Evolutionary conservation across 805 yeast genomes (phyloP).

Genomic region (Wickerhamiella azymoides): DNA sequence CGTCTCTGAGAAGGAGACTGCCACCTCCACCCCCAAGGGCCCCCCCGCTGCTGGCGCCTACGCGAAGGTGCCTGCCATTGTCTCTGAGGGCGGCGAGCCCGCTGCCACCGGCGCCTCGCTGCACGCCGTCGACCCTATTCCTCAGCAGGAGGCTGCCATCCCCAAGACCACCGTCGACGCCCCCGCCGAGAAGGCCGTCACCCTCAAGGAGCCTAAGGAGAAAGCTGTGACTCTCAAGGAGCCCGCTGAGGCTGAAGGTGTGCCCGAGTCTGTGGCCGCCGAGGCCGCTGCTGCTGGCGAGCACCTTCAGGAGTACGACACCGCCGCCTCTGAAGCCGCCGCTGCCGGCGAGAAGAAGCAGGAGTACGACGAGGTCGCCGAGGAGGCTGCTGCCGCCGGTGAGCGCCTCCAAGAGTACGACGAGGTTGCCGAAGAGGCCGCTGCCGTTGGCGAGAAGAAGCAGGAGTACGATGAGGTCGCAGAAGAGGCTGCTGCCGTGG

Average conservation of each 20-base stretch:
- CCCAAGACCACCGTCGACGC: constrained; percentile 1
- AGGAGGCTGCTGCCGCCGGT: constrained; percentile 1
- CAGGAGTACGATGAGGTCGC: constrained; percentile 12
- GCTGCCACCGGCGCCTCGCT: constrained; percentile 4
- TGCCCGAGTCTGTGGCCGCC: constrained; percentile 7
- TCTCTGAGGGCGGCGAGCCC: constrained; percentile 10
- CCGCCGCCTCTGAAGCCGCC: constrained; percentile 6
- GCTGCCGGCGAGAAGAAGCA: constrained; percentile 1
- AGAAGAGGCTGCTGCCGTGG: constrained; percentile 12
- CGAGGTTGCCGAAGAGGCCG: constrained; percentile 15
- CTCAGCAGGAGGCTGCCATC: neutral
- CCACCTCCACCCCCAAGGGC: neutral
- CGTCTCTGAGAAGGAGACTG: too few relatives aligned
- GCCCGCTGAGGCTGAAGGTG: constrained; percentile 1
- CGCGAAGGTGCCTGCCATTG: constrained; percentile 3
- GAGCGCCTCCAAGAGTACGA: constrained; percentile 11
- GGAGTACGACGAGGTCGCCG: neutral
- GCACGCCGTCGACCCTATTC: neutral
- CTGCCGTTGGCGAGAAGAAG: constrained; percentile 11
- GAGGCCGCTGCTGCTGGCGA: constrained; percentile 3
- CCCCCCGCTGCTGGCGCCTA: constrained; percentile 9
- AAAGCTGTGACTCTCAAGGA: neutral
- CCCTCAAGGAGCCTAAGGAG: neutral
- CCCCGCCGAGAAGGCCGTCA: neutral
- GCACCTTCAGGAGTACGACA: constrained; percentile 8